phyloP scores from a whole-genome alignment of 148 eudicot genomes.

The Rhododendron henanense region DNA sequence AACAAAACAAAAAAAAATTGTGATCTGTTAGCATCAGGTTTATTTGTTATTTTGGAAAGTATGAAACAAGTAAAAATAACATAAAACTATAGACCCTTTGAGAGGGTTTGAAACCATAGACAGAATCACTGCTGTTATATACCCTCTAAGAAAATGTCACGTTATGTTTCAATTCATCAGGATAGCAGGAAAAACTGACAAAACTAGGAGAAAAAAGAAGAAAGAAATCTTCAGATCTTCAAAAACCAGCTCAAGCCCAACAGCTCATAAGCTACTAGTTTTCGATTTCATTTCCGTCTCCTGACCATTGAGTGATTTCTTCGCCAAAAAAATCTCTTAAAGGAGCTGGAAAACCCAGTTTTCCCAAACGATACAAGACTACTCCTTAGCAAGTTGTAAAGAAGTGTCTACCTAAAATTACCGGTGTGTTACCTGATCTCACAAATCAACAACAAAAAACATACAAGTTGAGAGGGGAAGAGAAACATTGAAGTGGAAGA shows the following conservation, averaged over 20 bases:
- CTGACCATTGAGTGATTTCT: not conserved
- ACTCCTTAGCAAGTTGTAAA: not conserved
- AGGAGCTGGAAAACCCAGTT: not conserved
- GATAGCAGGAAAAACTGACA: not conserved
- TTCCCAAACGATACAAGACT: not conserved
- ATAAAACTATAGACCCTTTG: not conserved
- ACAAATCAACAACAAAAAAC: slow-evolving; percentile 1
- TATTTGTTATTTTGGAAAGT: not conserved
- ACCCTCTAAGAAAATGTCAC: not conserved
- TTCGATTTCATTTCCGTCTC: not conserved
- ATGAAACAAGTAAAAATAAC: not conserved
- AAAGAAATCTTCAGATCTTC: not conserved
- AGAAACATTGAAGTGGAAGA: not conserved
- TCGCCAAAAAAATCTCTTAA: not conserved
- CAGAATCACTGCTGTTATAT: not conserved
- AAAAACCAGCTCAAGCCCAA: not conserved
- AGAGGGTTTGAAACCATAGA: not conserved
- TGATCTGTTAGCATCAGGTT: not conserved
- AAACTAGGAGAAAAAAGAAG: not conserved
- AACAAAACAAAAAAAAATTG: not conserved
- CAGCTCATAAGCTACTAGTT: not conserved
- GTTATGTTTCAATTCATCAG: not conserved
- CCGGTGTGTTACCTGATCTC: not conserved
- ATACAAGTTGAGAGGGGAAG: not conserved
- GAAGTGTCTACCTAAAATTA: not conserved